These are phyloP conservation scores for Aspergillus ostianus DNA, from an alignment of 495 filamentous ascomycete genomes.

Conservation along the genomic window DNA sequence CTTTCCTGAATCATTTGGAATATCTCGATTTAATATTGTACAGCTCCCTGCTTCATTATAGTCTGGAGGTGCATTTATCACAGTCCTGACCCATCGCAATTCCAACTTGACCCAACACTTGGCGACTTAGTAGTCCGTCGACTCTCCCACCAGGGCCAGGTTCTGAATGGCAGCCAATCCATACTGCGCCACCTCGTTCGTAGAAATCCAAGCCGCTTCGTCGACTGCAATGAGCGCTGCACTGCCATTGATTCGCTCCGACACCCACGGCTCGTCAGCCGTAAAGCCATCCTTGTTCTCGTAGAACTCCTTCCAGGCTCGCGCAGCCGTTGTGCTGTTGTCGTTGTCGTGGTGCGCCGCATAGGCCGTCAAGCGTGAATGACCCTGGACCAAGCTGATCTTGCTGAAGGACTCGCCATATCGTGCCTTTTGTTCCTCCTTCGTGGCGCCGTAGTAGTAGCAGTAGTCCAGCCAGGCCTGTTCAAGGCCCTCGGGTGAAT, in stretches of 20 bases:
- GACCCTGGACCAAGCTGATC: constrained; percentile 39
- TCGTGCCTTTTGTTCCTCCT: constrained; percentile 37
- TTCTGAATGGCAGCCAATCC: constrained; percentile 46
- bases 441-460: constrained; percentile 33
- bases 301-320: constrained; percentile 45
- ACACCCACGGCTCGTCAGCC: constrained; percentile 29
- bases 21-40: too few species aligned
- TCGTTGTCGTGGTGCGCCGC: constrained; percentile 23
- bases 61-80: too few species aligned
- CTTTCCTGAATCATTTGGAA: too few species aligned
- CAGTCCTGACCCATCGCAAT: too few species aligned
- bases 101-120: too few species aligned
- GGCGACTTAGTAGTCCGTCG: too few species aligned
- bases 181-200: constrained; percentile 44
- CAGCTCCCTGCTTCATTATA: too few species aligned
- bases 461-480: constrained; percentile 48
- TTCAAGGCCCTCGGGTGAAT: constrained; percentile 29
- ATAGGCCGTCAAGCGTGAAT: constrained; percentile 47
- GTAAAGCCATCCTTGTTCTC: constrained; percentile 35
- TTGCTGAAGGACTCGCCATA: constrained; percentile 42
- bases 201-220: constrained; percentile 46
- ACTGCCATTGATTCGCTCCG: constrained; percentile 31
- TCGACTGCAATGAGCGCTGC: constrained; percentile 34
- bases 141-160: constrained; percentile 26
- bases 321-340: constrained; percentile 33